phyloP scores from a whole-genome alignment of 495 filamentous ascomycete species.

The Penicillium psychrofluorescens region DNA sequence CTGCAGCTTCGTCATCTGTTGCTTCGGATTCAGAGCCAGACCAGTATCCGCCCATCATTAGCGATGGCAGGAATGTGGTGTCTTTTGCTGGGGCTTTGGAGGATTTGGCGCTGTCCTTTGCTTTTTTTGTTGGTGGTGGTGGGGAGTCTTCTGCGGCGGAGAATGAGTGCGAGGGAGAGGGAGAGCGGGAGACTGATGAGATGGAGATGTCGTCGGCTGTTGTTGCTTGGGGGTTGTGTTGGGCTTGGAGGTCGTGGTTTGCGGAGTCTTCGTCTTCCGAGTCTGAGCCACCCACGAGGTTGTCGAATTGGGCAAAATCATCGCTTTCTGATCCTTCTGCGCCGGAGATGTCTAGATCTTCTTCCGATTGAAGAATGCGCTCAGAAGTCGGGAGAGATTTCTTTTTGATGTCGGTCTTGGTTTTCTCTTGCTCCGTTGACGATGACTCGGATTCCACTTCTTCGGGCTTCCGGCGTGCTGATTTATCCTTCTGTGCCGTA shows the following conservation, averaged over 20 bases:
- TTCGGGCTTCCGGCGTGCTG: conserved; percentile 16
- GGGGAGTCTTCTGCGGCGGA: conserved; percentile 22
- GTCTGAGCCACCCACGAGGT: conserved; percentile 41
- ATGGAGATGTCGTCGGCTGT: conserved; percentile 16
- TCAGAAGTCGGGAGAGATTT: neutral
- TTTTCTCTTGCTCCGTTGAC: conserved; percentile 2
- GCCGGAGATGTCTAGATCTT: conserved; percentile 15
- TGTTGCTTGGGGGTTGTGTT: too few species aligned
- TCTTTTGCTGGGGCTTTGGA: conserved; percentile 38
- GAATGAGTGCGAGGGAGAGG: conserved; percentile 24
- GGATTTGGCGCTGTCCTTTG: conserved; percentile 25
- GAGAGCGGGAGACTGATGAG: conserved; percentile 29
- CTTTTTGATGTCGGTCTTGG: conserved; percentile 3
- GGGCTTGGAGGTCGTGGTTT: conserved; percentile 10
- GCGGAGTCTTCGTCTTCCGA: conserved; percentile 34
- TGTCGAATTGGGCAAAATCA: conserved; percentile 42
- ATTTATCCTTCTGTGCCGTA: conserved; percentile 13
- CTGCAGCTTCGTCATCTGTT: conserved; percentile 30
- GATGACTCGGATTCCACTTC: conserved; percentile 4
- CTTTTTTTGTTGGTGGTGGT: conserved; percentile 29
- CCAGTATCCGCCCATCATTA: conserved; percentile 82
- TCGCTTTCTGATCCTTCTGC: conserved; percentile 33
- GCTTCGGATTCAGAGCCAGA: conserved; percentile 74
- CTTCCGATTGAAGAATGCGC: neutral
- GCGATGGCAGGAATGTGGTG: conserved; percentile 78